phyloP scores from a whole-genome alignment of 2,329 filamentous ascomycete species.

The Penicillium palitans region DNA sequence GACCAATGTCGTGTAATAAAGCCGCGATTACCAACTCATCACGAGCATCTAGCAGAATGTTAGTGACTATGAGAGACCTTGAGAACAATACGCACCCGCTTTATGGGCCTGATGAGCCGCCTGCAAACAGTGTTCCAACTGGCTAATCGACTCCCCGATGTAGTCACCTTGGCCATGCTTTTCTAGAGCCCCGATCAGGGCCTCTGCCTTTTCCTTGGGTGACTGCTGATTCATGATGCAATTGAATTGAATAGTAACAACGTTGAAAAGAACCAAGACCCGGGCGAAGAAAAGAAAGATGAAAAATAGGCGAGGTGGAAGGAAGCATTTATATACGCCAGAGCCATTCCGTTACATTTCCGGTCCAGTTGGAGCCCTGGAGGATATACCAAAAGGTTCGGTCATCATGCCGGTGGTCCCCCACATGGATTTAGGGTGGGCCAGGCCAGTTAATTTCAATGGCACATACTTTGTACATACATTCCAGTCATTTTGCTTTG shows the following conservation, averaged over 20 bases:
- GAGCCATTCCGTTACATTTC: not conserved
- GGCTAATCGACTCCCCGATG: slow-evolving; percentile 38
- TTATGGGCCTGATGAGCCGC: slow-evolving; percentile 33
- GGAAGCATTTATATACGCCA: not conserved
- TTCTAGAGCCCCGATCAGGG: slow-evolving; percentile 29
- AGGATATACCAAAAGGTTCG: not conserved
- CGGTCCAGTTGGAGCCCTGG: not conserved
- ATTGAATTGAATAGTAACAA: not conserved
- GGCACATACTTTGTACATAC: not conserved
- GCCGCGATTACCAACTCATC: slow-evolving; percentile 39
- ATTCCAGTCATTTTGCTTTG: not conserved
- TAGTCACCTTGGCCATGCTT: slow-evolving; percentile 37
- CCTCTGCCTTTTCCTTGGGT: slow-evolving; percentile 19
- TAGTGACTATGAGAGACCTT: not conserved
- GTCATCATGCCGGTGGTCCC: too few species aligned
- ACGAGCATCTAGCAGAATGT: slow-evolving; percentile 17
- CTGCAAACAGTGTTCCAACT: slow-evolving; percentile 38
- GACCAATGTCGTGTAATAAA: slow-evolving; percentile 47
- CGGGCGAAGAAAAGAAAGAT: not conserved
- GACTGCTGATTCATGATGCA: slow-evolving; percentile 13
- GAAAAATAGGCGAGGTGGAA: not conserved
- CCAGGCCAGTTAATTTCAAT: not conserved
- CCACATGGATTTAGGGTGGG: not conserved
- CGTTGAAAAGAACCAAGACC: not conserved
- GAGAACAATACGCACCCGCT: slow-evolving; percentile 18